A percentile compares a stretch with the other conserved stretches of the same genome.
Conservation (phyloP, 345 rosid species). For the Boechera retrofracta region DNA sequence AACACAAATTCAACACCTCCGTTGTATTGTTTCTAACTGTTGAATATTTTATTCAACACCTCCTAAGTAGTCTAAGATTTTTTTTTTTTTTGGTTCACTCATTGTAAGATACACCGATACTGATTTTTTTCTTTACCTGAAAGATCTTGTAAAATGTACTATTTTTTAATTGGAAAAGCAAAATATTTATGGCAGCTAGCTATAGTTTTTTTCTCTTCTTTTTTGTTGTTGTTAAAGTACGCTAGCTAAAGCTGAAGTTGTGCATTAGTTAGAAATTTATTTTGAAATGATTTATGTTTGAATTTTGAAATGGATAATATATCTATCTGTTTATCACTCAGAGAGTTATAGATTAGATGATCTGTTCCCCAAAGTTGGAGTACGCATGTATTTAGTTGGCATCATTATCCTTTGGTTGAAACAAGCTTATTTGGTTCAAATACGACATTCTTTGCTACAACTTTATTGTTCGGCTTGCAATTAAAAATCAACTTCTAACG, state of each 20-base stretch:
- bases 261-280: not conserved
- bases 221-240: too few relatives aligned
- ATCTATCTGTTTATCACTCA: not conserved
- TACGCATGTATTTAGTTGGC: conserved; percentile 28
- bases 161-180: not conserved
- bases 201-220: too few relatives aligned
- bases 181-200: not conserved
- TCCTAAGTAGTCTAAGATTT: too few relatives aligned
- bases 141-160: not conserved
- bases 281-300: not conserved
- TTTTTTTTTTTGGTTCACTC: too few relatives aligned
- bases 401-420: conserved; percentile 21
- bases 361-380: conserved; percentile 26
- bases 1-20: too few relatives aligned
- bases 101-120: not conserved
- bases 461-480: not conserved
- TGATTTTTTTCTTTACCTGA: not conserved
- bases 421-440: not conserved
- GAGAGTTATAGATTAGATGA: conserved; percentile 1
- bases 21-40: too few relatives aligned
- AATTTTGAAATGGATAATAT: not conserved
- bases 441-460: not conserved
- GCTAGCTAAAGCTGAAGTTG: not conserved
- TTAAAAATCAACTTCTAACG: too few relatives aligned
- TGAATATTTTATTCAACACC: too few relatives aligned